Percentiles rank a stretch among this genome's conserved stretches.
phyloP scores from a whole-genome alignment of 2,329 filamentous ascomycete species.

The Venturia asperata region DNA sequence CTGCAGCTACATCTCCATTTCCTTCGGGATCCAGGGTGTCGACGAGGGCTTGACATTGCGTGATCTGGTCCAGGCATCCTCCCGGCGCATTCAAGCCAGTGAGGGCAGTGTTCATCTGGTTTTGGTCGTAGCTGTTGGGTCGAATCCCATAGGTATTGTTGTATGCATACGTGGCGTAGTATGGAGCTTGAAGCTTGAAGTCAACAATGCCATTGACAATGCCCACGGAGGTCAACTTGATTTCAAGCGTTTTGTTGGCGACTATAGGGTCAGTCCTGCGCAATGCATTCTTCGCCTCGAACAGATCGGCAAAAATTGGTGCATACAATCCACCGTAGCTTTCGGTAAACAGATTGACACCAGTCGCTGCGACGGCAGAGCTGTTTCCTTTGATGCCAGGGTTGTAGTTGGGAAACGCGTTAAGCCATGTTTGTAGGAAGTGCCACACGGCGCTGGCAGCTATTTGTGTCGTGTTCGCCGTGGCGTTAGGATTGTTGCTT shows the following conservation, averaged over 20 bases:
- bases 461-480: constrained; percentile 48
- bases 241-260: constrained; percentile 48
- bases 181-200: constrained; percentile 52
- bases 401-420: constrained; percentile 52
- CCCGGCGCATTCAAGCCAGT: constrained; percentile 40
- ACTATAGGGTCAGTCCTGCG: constrained; percentile 46
- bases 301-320: constrained; percentile 52
- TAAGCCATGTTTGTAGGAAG: constrained; percentile 55
- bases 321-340: constrained; percentile 67
- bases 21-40: constrained; percentile 30
- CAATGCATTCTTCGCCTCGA: constrained; percentile 55
- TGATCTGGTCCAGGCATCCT: constrained; percentile 46
- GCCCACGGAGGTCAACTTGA: constrained; percentile 56
- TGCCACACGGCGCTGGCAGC: constrained; percentile 59
- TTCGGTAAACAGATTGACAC: constrained; percentile 61
- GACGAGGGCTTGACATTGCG: constrained; percentile 30
- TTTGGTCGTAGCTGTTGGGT: constrained; percentile 44
- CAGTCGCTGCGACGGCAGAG: constrained; percentile 38
- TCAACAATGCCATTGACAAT: constrained; percentile 69
- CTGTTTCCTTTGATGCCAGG: constrained; percentile 38
- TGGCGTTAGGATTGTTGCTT: constrained; percentile 43
- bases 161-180: constrained; percentile 50
- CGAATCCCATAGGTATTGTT: constrained; percentile 61
- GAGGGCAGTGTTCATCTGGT: constrained; percentile 42
- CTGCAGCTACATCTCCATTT: constrained; percentile 28